Conservation (phyloP, 352 stramenopile species). For the Pythium rhizo-oryzae region DNA sequence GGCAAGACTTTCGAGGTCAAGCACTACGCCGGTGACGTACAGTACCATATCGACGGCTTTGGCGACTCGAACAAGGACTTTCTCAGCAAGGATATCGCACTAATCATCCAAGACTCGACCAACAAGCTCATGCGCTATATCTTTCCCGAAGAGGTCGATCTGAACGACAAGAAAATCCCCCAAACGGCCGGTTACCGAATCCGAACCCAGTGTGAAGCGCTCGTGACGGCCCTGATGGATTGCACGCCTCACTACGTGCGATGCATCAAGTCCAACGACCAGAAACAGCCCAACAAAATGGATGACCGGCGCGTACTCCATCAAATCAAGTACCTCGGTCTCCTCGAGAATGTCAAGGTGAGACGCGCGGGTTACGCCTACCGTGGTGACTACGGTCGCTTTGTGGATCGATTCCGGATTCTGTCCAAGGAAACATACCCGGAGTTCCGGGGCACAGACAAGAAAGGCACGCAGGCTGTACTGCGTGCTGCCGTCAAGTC, state of each 20-base stretch:
- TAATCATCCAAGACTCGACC: slow-evolving; percentile 79
- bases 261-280: slow-evolving; percentile 93
- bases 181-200: slow-evolving; percentile 85
- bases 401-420: slow-evolving; percentile 84
- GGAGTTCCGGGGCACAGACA: slow-evolving; percentile 79
- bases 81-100: slow-evolving; percentile 79
- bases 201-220: slow-evolving; percentile 84
- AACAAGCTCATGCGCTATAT: slow-evolving; percentile 90
- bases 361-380: slow-evolving; percentile 84
- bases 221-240: slow-evolving; percentile 88
- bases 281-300: slow-evolving; percentile 85
- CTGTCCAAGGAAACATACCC: slow-evolving; percentile 85
- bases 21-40: slow-evolving; percentile 87
- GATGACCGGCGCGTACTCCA: slow-evolving; percentile 86
- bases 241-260: slow-evolving; percentile 92
- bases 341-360: slow-evolving; percentile 91
- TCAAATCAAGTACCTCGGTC: slow-evolving; percentile 88
- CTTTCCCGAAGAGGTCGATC: slow-evolving; percentile 81
- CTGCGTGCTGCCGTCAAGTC: slow-evolving; percentile 74
- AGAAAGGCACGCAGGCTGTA: slow-evolving; percentile 84
- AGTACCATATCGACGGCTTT: slow-evolving; percentile 85
- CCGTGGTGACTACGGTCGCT: slow-evolving; percentile 84
- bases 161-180: slow-evolving; percentile 81
- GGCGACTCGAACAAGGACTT: slow-evolving; percentile 85
- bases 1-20: slow-evolving; percentile 86